These are phyloP conservation scores for Ampelocalamus luodianensis DNA, from an alignment of 176 grass and related monocot species.

Conservation along the genomic window DNA sequence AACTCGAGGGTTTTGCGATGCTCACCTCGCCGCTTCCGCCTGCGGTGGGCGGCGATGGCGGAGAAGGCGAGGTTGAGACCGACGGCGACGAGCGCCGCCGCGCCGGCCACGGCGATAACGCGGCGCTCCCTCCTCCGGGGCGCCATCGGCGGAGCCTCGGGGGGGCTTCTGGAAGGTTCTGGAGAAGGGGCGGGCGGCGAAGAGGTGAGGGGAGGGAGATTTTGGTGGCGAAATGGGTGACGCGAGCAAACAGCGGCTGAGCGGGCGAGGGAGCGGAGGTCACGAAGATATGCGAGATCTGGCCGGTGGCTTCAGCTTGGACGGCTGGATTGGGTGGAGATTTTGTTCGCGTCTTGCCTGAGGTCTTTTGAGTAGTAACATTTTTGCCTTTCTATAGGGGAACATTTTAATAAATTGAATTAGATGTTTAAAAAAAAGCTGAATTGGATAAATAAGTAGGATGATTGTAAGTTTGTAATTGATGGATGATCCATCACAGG, in stretches of 20 bases:
- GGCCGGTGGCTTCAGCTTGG: not conserved
- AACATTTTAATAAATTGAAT: too few species aligned
- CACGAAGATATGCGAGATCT: slow-evolving; percentile 44
- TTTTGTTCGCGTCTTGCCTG: not conserved
- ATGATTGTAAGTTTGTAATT: too few species aligned
- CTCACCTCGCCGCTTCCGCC: slow-evolving; percentile 71
- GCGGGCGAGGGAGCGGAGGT: slow-evolving; percentile 37
- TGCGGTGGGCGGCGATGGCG: slow-evolving; percentile 62
- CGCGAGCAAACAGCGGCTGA: not conserved
- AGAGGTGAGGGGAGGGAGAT: not conserved
- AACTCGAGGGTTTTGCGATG: slow-evolving; percentile 12
- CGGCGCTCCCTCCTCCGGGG: slow-evolving; percentile 58
- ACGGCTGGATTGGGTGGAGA: slow-evolving; percentile 29
- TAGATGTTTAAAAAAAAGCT: too few species aligned
- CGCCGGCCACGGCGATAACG: slow-evolving; percentile 60
- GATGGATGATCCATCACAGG: too few species aligned
- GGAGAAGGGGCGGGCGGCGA: slow-evolving; percentile 18
- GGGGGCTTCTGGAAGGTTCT: slow-evolving; percentile 30
- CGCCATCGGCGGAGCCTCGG: slow-evolving; percentile 45
- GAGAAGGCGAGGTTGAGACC: slow-evolving; percentile 87
- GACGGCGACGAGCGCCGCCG: slow-evolving; percentile 75
- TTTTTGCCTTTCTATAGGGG: too few species aligned
- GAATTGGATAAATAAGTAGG: too few species aligned
- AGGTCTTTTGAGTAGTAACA: not conserved
- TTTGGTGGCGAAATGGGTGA: slow-evolving; percentile 46